Base-by-base conservation (phyloP, 805 yeast species). In the Saturnispora zaruensis region DNA sequence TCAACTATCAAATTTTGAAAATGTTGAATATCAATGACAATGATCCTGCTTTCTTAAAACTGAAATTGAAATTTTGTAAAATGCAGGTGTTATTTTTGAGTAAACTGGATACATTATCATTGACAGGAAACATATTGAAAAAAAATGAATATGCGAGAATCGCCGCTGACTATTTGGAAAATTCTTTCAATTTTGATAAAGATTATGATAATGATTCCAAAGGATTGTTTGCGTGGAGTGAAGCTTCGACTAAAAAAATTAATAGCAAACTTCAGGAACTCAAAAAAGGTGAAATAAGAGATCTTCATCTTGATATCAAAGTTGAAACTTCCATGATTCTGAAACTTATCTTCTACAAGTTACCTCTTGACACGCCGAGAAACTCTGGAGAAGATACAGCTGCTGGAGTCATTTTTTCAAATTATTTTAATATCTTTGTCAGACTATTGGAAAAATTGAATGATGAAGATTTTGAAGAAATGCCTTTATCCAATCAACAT, bases 381-480 rank as follows among this genome's bases (percentile, higher is more conserved):
- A 57, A 56, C 78, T 50, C 58, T 5, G 45, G 59, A 4, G 56
- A 55, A 9, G 63, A 63, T 34, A 62, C 55, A 21, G 61, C 64
- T 18, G 58, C 62, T 8, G 78, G 78, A 28, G 76, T 83, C 43
- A 73, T 79, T 9, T 85, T 86, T 63, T 81, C 84, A 4, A 81
- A 81, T 53, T 84, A 82, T 58, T 85, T 84, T 64, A 81, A 81
- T 16, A 57, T 73, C 59, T 83, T 66, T 59, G 85, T 76, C 59
- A 71, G 77, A 58, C 70, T 77, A 24, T 65, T 77, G 49, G 80
- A 78, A 51, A 71, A 72, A 53, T 64, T 70, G 51, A 68, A 77
- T 30, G 51, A 49, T 8, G 46, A 55, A 47, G 37, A 48, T 8
- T 38, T 44, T 9, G 47, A 53, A 13, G 52, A 49, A 2, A 9